Evolutionary conservation across 2,329 filamentous ascomycete species (phyloP), one percentile per base, ranked within the genome.

Genomic region (Myotisia sp.): DNA sequence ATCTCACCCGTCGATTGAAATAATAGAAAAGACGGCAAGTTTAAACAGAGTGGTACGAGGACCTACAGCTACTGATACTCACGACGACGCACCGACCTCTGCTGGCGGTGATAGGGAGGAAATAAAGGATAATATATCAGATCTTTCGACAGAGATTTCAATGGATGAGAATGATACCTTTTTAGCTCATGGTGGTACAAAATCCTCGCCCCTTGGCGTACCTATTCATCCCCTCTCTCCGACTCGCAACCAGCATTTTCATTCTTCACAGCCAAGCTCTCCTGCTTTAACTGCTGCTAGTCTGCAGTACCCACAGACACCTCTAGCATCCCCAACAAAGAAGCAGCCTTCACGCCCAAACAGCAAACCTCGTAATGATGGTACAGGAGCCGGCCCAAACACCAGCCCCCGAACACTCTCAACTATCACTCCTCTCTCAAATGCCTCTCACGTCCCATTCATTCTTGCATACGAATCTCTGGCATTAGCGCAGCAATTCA

Each of bases 381-480:
- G n/a, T n/a, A n/a, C n/a, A n/a, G n/a, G 20, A 32, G 7, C 29
- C 29, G 8, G 12, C 29, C 12, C n/a, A 17, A 2, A 16, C 29
- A 3, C 29, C 29, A 4, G 20, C n/a, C 22, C 29, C 13, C 29
- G 20, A 23, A 24, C 29, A 9, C 13, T 12, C 20, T 2, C 20
- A 16, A 8, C 13, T 22, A 22, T 13, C 20, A 16, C 20, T 10
- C n/a, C n/a, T n/a, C 17, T 32, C 20, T 22, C 29, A n/a, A 32
- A 22, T 22, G 22, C 29, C 13, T 27, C 24, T 17, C 74, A 78
- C 49, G 54, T 75, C 14, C 72, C 74, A 0, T 78, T 77, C 45
- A 56, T 77, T 18, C 59, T 78, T n/a, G 68, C 70, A 1, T 74
- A 70, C 38, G 70, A 74, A 45, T 73, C 73, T 2, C 64, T 71